Evolutionary conservation across 2,329 filamentous ascomycete genomes (phyloP), one percentile per base, ranked within the genome.

Genomic region (Microdochium nivale): DNA sequence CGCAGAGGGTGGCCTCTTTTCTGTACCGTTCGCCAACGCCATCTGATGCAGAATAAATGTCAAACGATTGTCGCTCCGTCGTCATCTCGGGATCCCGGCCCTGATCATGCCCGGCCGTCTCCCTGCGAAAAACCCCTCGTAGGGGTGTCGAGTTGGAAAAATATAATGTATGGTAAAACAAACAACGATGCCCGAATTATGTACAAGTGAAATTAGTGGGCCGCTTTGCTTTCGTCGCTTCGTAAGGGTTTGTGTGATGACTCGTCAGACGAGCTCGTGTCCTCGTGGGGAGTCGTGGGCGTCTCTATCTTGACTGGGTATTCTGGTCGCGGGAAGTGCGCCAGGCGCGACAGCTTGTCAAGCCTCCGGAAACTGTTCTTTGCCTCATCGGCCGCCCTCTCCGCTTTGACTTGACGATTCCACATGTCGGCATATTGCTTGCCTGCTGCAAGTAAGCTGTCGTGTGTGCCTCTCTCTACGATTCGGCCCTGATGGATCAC

Each of bases 391-490:
- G 80, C 81, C 5, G 86, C 87, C 56, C 79, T 79, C 64, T 91
- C 86, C 2, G 88, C 87, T 54, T 86, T 80, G 56, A 88, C 90
- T 67, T 96, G 90, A 69, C 91, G 92, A 56, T 85, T 83, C 90
- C 90, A 96, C 83, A 96, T 91, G 54, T 84, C 84, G 11, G 82
- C 80, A 63, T 96, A 96, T 54, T 84, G 82, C 13, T 88, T 89
- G 27, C 81, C 82, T 48, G 79, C 72, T 2, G 76, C 75, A 4
- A 95, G 73, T 3, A 96, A 76, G 59, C 92, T 83, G 16, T 86
- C 79, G 63, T 96, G 90, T 0, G 84, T 90, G 16, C 90, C 90
- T 48, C 79, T 78, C 70, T 95, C 90, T 14, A 81, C 80, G 49
- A 95, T 86, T 47, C 79, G 76, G n/a, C 90, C 90, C 54, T 83